Conservation (phyloP, 495 filamentous ascomycete species). For the Clohesyomyces aquaticus region DNA sequence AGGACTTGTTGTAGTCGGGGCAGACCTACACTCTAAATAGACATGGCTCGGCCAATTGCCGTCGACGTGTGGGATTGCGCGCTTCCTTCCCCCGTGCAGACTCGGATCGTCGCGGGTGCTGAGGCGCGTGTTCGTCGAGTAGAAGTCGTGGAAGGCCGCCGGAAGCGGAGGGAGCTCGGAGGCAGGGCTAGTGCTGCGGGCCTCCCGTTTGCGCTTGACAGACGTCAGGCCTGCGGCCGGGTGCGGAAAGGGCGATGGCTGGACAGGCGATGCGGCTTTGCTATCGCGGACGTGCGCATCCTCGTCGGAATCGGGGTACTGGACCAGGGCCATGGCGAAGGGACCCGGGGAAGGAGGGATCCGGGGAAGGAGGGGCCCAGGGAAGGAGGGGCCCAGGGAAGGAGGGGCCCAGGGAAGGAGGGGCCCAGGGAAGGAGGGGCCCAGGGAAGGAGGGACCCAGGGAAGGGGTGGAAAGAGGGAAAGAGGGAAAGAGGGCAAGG, state of each 20-base stretch:
- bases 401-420: neutral
- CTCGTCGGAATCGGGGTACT: conserved; percentile 57
- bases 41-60: conserved; percentile 93
- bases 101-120: conserved; percentile 79
- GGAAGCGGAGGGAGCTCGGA: conserved; percentile 79
- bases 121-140: conserved; percentile 75
- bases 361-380: neutral
- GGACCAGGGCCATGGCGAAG: conserved; percentile 41
- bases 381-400: neutral
- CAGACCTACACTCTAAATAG: conserved; percentile 83
- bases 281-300: conserved; percentile 50
- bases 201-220: conserved; percentile 47
- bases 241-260: neutral
- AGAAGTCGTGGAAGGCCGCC: conserved; percentile 81
- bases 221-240: conserved; percentile 5
- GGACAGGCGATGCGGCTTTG: conserved; percentile 3
- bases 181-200: conserved; percentile 13
- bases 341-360: conserved; percentile 57
- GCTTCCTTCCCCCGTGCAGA: conserved; percentile 81
- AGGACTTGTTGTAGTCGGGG: neutral
- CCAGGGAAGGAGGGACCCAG: neutral
- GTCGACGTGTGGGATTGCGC: conserved; percentile 79
- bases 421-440: neutral
- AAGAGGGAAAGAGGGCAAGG: no score
- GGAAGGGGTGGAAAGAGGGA: no score